These are phyloP conservation scores for Aspergillus incahuasiensis DNA, from an alignment of 495 filamentous ascomycete species.

Conservation along the genomic window DNA sequence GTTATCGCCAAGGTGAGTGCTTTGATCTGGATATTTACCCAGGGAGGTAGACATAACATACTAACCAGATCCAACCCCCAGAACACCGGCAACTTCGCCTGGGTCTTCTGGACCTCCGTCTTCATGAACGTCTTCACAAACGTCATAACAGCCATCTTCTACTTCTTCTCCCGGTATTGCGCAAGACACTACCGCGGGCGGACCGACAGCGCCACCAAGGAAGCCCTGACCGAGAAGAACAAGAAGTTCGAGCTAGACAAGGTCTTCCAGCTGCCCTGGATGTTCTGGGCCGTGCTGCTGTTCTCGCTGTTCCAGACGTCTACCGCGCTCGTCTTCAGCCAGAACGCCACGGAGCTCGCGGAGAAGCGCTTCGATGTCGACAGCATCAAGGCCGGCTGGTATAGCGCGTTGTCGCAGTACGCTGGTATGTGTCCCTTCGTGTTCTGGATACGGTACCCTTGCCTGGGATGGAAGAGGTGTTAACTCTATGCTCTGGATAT, in stretches of 20 bases:
- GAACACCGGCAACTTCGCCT: conserved; percentile 43
- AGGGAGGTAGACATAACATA: no score
- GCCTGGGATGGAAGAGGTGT: no score
- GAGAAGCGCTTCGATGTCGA: conserved; percentile 38
- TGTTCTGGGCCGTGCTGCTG: conserved; percentile 36
- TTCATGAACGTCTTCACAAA: conserved; percentile 49
- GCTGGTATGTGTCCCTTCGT: conserved; percentile 23
- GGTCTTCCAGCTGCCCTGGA: conserved; percentile 41
- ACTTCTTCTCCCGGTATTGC: conserved; percentile 38
- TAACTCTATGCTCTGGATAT: no score
- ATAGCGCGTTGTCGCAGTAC: conserved; percentile 40
- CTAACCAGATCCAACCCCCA: no score
- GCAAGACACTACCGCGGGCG: conserved; percentile 27
- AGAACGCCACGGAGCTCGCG: conserved; percentile 43
- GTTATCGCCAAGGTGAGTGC: conserved; percentile 20
- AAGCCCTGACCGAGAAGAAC: conserved; percentile 41
- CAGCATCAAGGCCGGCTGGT: conserved; percentile 42
- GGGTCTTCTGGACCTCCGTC: conserved; percentile 43
- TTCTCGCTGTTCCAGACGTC: conserved; percentile 45
- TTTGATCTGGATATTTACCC: no score
- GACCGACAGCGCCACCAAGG: conserved; percentile 35
- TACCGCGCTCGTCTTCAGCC: conserved; percentile 34
- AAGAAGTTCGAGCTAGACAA: conserved; percentile 41
- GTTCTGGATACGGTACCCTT: no score
- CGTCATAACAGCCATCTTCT: conserved; percentile 33